Evolutionary conservation across 2,329 filamentous ascomycete genomes (phyloP).

Genomic region (Aspergillus clavatus): DNA sequence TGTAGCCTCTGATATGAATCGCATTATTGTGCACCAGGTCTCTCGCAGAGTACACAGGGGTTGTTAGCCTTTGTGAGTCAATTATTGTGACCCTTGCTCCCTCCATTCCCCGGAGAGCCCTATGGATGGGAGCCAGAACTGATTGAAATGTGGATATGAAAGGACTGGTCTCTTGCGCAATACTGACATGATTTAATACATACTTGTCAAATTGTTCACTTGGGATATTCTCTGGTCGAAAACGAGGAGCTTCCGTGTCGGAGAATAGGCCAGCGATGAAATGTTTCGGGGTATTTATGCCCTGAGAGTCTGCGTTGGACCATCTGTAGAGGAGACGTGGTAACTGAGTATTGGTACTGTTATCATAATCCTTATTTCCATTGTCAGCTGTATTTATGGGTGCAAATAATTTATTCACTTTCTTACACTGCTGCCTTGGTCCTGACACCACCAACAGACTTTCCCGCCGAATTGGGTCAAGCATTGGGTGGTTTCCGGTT

Average conservation of each 20-base stretch:
- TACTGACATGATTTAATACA: conserved; percentile 24
- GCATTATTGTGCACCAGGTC: conserved; percentile 19
- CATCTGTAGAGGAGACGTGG: conserved; percentile 33
- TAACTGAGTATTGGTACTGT: conserved; percentile 1
- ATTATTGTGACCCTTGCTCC: conserved; percentile 28
- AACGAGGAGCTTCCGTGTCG: not conserved
- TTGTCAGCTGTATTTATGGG: not conserved
- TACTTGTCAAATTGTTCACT: conserved; percentile 16
- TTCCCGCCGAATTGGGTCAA: conserved; percentile 10
- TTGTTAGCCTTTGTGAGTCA: conserved; percentile 23
- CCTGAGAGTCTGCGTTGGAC: conserved; percentile 28
- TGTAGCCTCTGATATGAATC: conserved; percentile 19
- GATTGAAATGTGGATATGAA: conserved; percentile 32
- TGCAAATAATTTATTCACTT: not conserved
- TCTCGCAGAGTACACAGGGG: conserved; percentile 23
- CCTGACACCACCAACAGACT: conserved; percentile 21
- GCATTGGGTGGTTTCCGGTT: not conserved
- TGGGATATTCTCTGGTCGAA: conserved; percentile 12
- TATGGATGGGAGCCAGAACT: conserved; percentile 29
- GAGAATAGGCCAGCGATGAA: conserved; percentile 28
- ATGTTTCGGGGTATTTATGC: conserved; percentile 22
- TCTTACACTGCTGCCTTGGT: conserved; percentile 7
- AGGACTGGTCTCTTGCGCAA: conserved; percentile 17
- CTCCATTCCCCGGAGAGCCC: conserved; percentile 21
- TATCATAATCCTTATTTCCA: not conserved